phyloP scores from a whole-genome alignment of 495 filamentous ascomycete genomes.

The Aspergillus steynii region DNA sequence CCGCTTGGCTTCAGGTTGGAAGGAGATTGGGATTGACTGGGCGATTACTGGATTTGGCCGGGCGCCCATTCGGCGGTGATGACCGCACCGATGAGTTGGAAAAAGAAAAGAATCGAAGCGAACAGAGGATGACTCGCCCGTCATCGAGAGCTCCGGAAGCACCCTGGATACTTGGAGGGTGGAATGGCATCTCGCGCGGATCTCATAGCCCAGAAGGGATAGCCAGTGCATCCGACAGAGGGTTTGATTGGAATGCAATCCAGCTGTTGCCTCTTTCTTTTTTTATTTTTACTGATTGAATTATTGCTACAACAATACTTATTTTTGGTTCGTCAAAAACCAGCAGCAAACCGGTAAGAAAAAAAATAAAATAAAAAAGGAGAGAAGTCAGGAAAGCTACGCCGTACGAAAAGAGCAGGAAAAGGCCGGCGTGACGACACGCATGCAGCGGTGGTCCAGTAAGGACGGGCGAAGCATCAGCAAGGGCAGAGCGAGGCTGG shows the following conservation, averaged over 20 bases:
- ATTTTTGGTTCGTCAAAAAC: not conserved
- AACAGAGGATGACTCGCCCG: not conserved
- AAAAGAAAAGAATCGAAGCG: not conserved
- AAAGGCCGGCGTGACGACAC: constrained; percentile 1
- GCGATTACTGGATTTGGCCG: not conserved
- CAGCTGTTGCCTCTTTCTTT: not conserved
- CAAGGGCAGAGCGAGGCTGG: constrained; percentile 9
- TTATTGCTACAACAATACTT: too few relatives aligned
- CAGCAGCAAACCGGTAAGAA: constrained; percentile 1
- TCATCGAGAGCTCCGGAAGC: not conserved
- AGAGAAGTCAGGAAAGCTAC: not conserved
- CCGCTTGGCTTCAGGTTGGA: not conserved
- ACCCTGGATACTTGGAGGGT: not conserved
- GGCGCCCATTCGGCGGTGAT: not conserved
- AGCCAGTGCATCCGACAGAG: not conserved
- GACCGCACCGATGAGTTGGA: not conserved
- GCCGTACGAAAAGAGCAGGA: not conserved
- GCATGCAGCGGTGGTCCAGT: constrained; percentile 5
- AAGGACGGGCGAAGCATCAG: constrained; percentile 1
- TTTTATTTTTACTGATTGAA: not conserved
- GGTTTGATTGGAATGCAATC: not conserved
- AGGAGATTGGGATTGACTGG: not conserved
- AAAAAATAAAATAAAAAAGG: constrained; percentile 8
- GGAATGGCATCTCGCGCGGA: too few relatives aligned
- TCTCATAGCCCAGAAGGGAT: too few relatives aligned